Evolutionary conservation across 2,329 filamentous ascomycete species (phyloP).

Genomic region (Pseudogymnoascus pannorum): DNA sequence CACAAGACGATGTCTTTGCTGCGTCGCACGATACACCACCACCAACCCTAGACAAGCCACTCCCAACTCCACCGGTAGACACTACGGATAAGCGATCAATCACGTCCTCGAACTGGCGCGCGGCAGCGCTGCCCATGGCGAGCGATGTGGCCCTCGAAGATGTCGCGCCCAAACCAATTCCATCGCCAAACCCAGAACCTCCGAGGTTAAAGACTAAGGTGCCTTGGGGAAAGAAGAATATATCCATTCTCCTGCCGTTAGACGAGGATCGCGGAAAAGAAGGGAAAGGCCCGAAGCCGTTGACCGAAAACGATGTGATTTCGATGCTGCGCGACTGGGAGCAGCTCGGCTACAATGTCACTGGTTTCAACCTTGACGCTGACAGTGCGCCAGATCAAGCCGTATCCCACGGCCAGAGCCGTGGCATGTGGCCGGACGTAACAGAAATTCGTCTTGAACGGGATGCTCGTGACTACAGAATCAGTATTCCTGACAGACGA

Average conservation of each 20-base stretch:
- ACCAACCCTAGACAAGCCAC: constrained; percentile 10
- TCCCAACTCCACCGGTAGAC: not conserved
- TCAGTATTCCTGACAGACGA: constrained; percentile 51
- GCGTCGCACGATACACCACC: constrained; percentile 1
- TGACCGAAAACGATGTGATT: constrained; percentile 48
- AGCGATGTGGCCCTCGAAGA: constrained; percentile 12
- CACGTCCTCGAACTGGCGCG: constrained; percentile 15
- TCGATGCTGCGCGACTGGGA: constrained; percentile 60
- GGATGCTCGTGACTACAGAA: constrained; percentile 44
- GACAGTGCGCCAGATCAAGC: constrained; percentile 26
- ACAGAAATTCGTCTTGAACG: constrained; percentile 52
- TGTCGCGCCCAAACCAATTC: constrained; percentile 12
- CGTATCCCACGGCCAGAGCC: constrained; percentile 45
- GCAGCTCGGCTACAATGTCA: constrained; percentile 59
- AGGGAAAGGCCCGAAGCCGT: constrained; percentile 46
- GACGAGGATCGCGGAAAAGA: constrained; percentile 58
- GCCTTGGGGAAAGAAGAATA: constrained; percentile 67
- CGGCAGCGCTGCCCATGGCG: constrained; percentile 18
- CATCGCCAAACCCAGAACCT: constrained; percentile 34
- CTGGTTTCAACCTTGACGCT: constrained; percentile 60
- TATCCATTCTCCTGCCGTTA: constrained; percentile 60
- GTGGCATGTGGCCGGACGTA: constrained; percentile 58
- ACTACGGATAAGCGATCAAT: not conserved
- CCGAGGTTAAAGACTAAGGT: constrained; percentile 64
- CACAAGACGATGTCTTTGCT: constrained; percentile 6